Conservation (phyloP, 257 asterid genomes). For the Nyctanthes arbortristis region DNA sequence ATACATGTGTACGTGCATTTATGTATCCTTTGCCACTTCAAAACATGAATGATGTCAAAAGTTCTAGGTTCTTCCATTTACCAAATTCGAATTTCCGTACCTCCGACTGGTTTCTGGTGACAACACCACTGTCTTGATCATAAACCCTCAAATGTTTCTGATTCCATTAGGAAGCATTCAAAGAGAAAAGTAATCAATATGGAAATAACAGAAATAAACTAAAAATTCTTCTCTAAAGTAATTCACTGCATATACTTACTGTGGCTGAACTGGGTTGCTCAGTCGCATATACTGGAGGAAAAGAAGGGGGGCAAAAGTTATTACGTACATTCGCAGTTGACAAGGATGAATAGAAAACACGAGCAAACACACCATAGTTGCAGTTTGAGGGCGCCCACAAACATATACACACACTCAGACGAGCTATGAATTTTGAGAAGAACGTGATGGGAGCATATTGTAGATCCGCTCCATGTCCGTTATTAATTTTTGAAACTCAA, state of each 20-base stretch:
- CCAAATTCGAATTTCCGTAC: conserved; percentile 31
- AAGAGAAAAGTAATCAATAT: conserved; percentile 17
- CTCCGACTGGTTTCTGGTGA: conserved; percentile 44
- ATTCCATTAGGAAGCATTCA: conserved; percentile 25
- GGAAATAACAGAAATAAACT: background rate
- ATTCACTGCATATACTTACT: conserved; percentile 51
- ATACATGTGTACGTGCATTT: conserved; percentile 1
- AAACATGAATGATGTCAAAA: conserved; percentile 3
- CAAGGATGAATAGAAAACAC: conserved; percentile 13
- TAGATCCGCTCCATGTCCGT: conserved; percentile 20
- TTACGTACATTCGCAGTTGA: conserved; percentile 9
- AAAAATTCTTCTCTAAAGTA: background rate
- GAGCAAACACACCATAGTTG: conserved; percentile 6
- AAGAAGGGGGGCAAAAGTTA: conserved; percentile 10
- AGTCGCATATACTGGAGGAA: conserved; percentile 66
- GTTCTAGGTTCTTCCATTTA: conserved; percentile 10
- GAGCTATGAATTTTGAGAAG: background rate
- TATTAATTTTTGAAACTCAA: no score
- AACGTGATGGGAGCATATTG: conserved; percentile 10
- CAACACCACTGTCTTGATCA: conserved; percentile 40
- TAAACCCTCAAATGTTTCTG: conserved; percentile 47
- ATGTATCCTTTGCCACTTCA: background rate
- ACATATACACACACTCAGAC: no score
- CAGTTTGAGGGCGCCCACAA: background rate
- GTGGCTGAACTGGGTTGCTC: conserved; percentile 54